Evolutionary conservation across 768 basidiomycete species (phyloP), one percentile per base, ranked within the genome.

Genomic region (Suillus brevipes): DNA sequence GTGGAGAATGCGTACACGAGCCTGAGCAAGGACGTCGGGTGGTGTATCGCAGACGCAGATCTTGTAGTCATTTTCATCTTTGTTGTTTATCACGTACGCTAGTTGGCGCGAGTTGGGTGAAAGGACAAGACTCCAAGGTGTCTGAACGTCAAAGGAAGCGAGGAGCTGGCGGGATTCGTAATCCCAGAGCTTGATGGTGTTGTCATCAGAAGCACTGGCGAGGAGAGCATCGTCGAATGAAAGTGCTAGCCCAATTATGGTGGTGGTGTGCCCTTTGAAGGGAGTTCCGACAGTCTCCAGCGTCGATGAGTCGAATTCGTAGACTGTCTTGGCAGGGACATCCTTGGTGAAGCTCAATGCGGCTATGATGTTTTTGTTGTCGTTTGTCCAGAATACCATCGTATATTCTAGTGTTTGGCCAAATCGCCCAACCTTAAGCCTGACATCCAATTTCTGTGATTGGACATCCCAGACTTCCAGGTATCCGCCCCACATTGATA

Each of bases 51-150:
- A 25, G 6, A 23, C 14, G 23, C 1, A 49, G 6, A 49, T 49
- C 16, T 18, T 42, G 42, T 36, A 1, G n/a, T 36, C 3, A 38
- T n/a, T n/a, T n/a, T 10, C 12, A 38, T 2, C 10, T 38, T 38
- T 2, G 10, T 1, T 38, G 37, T 0, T 6, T 40, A 0, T 3
- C 2, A 13, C 7, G 3, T 49, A 49, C 6, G n/a, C 47, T 47
- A 47, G 6, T 8, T 25, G 49, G 23, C 5, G 13, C 0, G 49
- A 50, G 49, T 16, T 0, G 3, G 49, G 49, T 25, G 49, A 50
- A 23, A 25, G 6, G 23, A 50, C 23, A 50, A 25, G 49, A 2
- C 0, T 0, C 6, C 0, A 0, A 3, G 6, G 2, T 1, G 25
- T 7, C 0, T 7, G 47, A 49, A 49, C 1, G 2, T 23, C 3